These are phyloP conservation scores for Fagus crenata DNA, from an alignment of 306 rosid species.

Conservation along the genomic window DNA sequence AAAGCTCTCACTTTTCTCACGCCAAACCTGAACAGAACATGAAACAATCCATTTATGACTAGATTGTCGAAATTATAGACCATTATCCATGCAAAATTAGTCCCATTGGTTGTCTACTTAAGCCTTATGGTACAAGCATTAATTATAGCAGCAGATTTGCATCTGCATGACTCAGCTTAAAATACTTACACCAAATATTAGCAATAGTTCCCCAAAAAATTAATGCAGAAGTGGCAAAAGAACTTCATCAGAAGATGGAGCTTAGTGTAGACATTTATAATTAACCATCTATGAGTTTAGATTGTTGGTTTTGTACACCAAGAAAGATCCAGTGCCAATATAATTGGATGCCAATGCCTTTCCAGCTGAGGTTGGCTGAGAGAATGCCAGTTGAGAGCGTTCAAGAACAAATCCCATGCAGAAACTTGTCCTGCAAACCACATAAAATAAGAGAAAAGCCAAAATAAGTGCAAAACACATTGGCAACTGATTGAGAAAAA, in stretches of 20 bases:
- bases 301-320: constrained; percentile 55
- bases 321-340: constrained; percentile 51
- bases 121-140: no score
- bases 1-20: no score
- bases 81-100: no score
- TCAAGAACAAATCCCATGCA: constrained; percentile 52
- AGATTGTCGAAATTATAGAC: no score
- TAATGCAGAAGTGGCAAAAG: neutral
- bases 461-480: neutral
- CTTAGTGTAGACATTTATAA: neutral
- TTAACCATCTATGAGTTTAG: neutral
- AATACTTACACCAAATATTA: no score
- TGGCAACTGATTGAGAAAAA: constrained; percentile 1
- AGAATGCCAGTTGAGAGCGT: constrained; percentile 65
- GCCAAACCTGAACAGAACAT: no score
- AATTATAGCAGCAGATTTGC: no score
- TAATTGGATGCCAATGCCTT: constrained; percentile 68
- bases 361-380: constrained; percentile 79
- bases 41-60: no score
- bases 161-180: no score
- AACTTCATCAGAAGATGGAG: no score
- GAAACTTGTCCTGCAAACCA: constrained; percentile 61
- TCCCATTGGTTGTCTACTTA: no score
- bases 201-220: neutral
- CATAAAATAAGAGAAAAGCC: constrained; percentile 12